Conservation (phyloP, 1,284 basidiomycete genomes). For the Pulchroboletus neoregius region DNA sequence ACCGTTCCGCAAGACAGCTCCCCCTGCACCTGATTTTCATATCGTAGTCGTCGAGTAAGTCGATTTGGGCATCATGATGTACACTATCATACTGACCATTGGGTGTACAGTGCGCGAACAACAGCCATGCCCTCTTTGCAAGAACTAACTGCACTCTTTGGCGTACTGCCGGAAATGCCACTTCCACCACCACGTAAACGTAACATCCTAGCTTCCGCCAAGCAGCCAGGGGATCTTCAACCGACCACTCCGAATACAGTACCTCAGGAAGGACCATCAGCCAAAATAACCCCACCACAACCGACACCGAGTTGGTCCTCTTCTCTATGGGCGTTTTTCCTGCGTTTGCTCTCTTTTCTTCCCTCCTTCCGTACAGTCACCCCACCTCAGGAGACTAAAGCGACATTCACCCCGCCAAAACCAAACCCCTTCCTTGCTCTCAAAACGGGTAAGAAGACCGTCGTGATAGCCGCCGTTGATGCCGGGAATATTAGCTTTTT, state of each 20-base stretch:
- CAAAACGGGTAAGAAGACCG: constrained; percentile 80
- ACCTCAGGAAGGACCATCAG: constrained; percentile 1
- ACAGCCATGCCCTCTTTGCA: constrained; percentile 70
- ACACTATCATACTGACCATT: neutral
- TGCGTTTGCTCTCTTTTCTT: constrained; percentile 12
- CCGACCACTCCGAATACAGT: constrained; percentile 9
- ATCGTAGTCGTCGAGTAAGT: constrained; percentile 83
- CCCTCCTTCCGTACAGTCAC: constrained; percentile 12
- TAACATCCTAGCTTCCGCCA: neutral
- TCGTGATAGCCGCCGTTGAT: constrained; percentile 89
- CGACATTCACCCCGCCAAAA: constrained; percentile 36
- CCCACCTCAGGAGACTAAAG: constrained; percentile 27
- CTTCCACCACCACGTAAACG: constrained; percentile 51
- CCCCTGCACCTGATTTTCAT: constrained; percentile 83
- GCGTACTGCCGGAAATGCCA: constrained; percentile 53
- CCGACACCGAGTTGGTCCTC: neutral
- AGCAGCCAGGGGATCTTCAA: constrained; percentile 18
- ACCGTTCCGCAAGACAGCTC: constrained; percentile 75
- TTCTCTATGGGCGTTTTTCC: neutral
- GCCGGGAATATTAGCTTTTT: constrained; percentile 87
- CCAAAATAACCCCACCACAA: neutral
- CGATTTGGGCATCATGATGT: neutral
- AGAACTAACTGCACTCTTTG: constrained; percentile 65
- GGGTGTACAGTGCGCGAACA: constrained; percentile 54
- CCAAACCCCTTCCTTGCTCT: constrained; percentile 72